These are phyloP conservation scores for Hemileccinum impolitum DNA, from an alignment of 768 basidiomycete genomes.

Conservation along the genomic window DNA sequence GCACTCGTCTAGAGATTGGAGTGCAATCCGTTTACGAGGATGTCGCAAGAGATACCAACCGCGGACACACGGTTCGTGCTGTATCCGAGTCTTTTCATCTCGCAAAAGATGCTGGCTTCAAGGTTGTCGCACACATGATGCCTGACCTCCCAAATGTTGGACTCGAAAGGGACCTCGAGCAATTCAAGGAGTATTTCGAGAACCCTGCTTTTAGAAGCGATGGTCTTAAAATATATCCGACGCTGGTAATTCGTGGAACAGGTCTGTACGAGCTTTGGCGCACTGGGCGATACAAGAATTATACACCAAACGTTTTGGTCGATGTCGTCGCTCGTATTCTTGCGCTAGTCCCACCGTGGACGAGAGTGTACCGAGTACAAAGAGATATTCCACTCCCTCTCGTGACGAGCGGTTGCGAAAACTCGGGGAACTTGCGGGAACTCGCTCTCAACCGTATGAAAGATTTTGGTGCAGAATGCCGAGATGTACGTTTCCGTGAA, in stretches of 20 bases:
- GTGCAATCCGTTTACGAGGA: constrained; percentile 99
- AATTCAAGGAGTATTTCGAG: constrained; percentile 99
- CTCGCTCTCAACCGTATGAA: constrained; percentile 97
- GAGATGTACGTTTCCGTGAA: constrained; percentile 96
- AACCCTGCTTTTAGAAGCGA: constrained; percentile 97
- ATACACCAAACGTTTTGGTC: constrained; percentile 97
- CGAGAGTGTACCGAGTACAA: constrained; percentile 96
- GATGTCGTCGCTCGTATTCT: constrained; percentile 96
- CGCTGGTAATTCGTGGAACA: constrained; percentile 95
- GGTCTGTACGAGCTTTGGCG: constrained; percentile 95
- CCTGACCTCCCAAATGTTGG: constrained; percentile 98
- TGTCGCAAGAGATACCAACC: constrained; percentile 97
- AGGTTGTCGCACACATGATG: constrained; percentile 99
- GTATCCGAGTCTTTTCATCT: constrained; percentile 97
- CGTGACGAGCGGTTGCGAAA: constrained; percentile 96
- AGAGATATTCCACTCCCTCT: constrained; percentile 96
- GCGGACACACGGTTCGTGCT: constrained; percentile 96
- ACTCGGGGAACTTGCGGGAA: constrained; percentile 95
- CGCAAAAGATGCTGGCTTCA: constrained; percentile 98
- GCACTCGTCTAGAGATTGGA: constrained; percentile 96
- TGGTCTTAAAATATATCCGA: constrained; percentile 97
- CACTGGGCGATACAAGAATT: constrained; percentile 98
- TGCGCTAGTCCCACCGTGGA: constrained; percentile 98
- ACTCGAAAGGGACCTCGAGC: constrained; percentile 93
- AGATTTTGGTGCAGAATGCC: constrained; percentile 96